Evolutionary conservation across 2,329 filamentous ascomycete species (phyloP), one percentile per base, ranked within the genome.

Genomic region (Penicillium sp.): DNA sequence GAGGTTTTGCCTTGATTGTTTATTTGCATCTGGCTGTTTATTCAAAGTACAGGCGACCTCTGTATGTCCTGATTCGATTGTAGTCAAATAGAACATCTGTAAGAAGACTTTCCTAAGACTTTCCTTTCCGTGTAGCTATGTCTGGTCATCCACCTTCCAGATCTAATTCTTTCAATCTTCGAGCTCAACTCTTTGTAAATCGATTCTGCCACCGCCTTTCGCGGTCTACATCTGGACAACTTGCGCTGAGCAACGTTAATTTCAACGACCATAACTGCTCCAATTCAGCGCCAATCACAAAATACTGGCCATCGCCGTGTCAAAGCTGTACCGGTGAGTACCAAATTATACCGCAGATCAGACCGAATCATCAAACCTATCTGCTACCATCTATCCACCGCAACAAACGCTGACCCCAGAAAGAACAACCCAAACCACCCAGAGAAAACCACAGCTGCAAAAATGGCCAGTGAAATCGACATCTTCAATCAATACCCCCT

Each of bases 401-500:
- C 26, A 44, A 23, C 14, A 12, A 26, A 10, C 30, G 18, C 36
- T 39, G 37, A 41, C 31, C 27, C 15, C 25, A 35, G 12, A 30
- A 39, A 15, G 30, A 25, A 32, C 14, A 30, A 5, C 7, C 31
- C 22, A 11, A 27, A 27, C 11, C 8, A 15, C 25, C 20, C 13
- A 33, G 37, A 35, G 14, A 8, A 37, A 35, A 39, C 26, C 39
- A 34, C 6, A 14, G 35, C 4, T 26, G 10, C 13, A 37, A 52
- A 42, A 44, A 62, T 60, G 56, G 47, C 54, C 32, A 51, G 47
- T 35, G 50, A 48, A 47, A 54, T 64, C 37, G 61, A 65, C 37
- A 37, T 59, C 53, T 96, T 90, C 75, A 85, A 80, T 52, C 79
- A 87, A 55, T 80, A 94, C 59, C 85, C 87, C 25, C 73, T 98